phyloP scores from a whole-genome alignment of 164 flowering plant species.

The Kingdonia uniflora region DNA sequence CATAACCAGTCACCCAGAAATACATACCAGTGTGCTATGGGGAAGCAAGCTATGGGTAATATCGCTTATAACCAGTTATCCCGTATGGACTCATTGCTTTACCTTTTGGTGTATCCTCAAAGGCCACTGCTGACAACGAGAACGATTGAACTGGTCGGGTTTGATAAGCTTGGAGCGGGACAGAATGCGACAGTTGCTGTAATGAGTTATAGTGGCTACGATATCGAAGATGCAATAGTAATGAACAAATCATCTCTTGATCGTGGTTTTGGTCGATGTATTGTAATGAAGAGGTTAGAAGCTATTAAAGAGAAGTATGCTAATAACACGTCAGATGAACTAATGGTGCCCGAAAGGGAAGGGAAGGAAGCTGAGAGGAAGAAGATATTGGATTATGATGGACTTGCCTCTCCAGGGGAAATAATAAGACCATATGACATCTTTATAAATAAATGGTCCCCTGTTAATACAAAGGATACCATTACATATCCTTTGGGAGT shows the following conservation, averaged over 20 bases:
- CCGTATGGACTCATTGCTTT: constrained; percentile 84
- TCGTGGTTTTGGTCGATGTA: constrained; percentile 98
- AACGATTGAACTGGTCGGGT: constrained; percentile 92
- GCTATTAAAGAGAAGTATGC: constrained; percentile 44
- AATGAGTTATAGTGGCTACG: constrained; percentile 99
- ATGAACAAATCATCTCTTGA: constrained; percentile 97
- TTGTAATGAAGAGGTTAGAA: constrained; percentile 71
- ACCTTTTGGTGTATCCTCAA: constrained; percentile 93
- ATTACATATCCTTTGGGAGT: constrained; percentile 18
- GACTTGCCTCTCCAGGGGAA: constrained; percentile 89
- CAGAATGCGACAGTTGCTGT: constrained; percentile 99
- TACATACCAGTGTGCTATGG: constrained; percentile 99
- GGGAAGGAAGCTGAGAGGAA: constrained; percentile 34
- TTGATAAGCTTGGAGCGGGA: constrained; percentile 97
- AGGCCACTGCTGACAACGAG: constrained; percentile 87
- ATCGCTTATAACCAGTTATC: constrained; percentile 87
- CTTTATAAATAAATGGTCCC: constrained; percentile 55
- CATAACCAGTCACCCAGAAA: constrained; percentile 99
- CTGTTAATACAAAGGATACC: constrained; percentile 24
- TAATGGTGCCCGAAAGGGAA: constrained; percentile 40
- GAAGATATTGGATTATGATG: constrained; percentile 92
- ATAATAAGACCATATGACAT: constrained; percentile 55
- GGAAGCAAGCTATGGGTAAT: constrained; percentile 99
- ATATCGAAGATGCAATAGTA: constrained; percentile 98
- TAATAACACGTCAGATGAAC: constrained; percentile 48